phyloP scores from a whole-genome alignment of 2,329 filamentous ascomycete species.

The Chaetomium sp. region DNA sequence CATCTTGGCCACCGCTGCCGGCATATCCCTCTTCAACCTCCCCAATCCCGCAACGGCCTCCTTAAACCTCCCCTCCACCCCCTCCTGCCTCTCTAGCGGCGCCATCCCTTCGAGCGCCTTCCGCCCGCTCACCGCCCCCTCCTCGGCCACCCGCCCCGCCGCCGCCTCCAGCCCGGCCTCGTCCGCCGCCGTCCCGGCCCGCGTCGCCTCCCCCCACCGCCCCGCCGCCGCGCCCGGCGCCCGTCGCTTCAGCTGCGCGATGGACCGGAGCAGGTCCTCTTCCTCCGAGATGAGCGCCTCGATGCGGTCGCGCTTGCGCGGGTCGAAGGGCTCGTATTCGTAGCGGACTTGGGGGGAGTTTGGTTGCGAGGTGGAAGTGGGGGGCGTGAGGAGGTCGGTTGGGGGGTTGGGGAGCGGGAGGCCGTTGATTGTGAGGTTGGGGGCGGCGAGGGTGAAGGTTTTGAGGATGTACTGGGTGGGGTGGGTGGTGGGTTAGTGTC shows the following conservation, averaged over 20 bases:
- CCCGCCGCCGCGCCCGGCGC: conserved; percentile 52
- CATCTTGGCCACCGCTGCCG: conserved; percentile 64
- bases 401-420: conserved; percentile 49
- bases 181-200: conserved; percentile 48
- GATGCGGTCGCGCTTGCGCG: conserved; percentile 59
- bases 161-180: conserved; percentile 47
- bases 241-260: conserved; percentile 60
- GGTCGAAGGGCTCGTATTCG: conserved; percentile 65
- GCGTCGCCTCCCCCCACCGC: conserved; percentile 46
- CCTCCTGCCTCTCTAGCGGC: conserved; percentile 49
- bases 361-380: conserved; percentile 25
- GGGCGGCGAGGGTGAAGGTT: conserved; percentile 60
- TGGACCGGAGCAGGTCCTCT: conserved; percentile 65
- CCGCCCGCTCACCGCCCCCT: conserved; percentile 21
- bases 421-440: conserved; percentile 66
- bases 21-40: conserved; percentile 61
- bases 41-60: conserved; percentile 54
- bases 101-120: conserved; percentile 35
- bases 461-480: conserved; percentile 58
- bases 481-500: background rate
- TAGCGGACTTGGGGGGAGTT: conserved; percentile 43
- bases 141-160: conserved; percentile 28
- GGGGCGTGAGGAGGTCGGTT: conserved; percentile 41
- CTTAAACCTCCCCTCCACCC: conserved; percentile 51
- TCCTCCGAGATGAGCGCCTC: conserved; percentile 64